Conservation (phyloP, 495 filamentous ascomycete species). For the Hypoxylon perforatum region DNA sequence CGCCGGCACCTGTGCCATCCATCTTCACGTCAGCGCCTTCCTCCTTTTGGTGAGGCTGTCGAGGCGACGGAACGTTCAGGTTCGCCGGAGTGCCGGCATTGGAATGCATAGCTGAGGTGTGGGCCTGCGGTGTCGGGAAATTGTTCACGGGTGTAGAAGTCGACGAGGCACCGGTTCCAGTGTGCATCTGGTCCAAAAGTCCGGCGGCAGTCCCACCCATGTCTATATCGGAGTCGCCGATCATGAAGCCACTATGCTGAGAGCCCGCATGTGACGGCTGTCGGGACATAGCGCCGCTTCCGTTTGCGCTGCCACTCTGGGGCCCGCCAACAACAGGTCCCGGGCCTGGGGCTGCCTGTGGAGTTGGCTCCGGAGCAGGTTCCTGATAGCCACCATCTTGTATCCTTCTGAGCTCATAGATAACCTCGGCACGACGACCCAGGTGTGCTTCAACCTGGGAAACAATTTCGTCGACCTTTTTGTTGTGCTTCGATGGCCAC, state of each 20-base stretch:
- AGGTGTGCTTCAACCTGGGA: constrained; percentile 66
- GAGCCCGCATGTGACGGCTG: constrained; percentile 60
- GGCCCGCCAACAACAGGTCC: constrained; percentile 38
- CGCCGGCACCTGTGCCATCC: constrained; percentile 44
- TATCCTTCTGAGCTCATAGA: constrained; percentile 72
- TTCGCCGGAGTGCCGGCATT: constrained; percentile 59
- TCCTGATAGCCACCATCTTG: constrained; percentile 77
- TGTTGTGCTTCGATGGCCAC: constrained; percentile 58
- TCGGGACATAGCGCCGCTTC: constrained; percentile 51
- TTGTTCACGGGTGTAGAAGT: constrained; percentile 61
- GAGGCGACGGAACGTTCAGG: constrained; percentile 50
- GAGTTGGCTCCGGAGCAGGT: constrained; percentile 56
- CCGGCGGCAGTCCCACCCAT: constrained; percentile 72
- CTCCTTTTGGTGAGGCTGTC: constrained; percentile 31
- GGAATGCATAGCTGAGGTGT: constrained; percentile 55
- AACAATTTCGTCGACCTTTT: constrained; percentile 70
- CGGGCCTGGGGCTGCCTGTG: constrained; percentile 20
- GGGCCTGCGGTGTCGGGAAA: constrained; percentile 58
- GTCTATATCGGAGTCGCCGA: constrained; percentile 69
- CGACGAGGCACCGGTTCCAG: constrained; percentile 63
- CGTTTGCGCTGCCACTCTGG: constrained; percentile 22
- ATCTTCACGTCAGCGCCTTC: constrained; percentile 49
- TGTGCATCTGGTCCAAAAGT: constrained; percentile 72
- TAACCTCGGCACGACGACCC: constrained; percentile 65
- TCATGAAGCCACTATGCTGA: constrained; percentile 62